Conservation (phyloP, 768 basidiomycete genomes). For the Suillus americanus region DNA sequence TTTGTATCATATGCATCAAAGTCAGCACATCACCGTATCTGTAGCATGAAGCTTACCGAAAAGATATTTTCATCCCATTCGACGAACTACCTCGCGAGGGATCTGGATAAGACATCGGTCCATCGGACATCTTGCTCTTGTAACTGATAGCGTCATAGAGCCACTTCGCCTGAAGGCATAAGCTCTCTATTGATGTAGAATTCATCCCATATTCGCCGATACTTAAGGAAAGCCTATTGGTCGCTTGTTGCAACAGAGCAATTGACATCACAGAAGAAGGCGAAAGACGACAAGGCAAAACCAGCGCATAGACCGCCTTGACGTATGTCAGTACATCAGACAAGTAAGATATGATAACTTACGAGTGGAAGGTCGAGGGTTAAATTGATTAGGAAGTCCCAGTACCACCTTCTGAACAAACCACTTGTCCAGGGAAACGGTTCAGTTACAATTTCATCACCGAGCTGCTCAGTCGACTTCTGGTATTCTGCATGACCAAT, state of each 20-base stretch:
- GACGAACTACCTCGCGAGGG: neutral
- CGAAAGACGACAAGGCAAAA: constrained; percentile 23
- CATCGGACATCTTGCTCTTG: constrained; percentile 17
- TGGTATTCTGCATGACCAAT: constrained; percentile 34
- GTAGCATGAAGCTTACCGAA: constrained; percentile 17
- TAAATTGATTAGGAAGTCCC: constrained; percentile 31
- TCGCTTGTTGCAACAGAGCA: constrained; percentile 35
- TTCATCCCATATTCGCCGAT: constrained; percentile 11
- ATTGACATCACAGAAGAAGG: constrained; percentile 33
- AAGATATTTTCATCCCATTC: constrained; percentile 27
- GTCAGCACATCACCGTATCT: neutral
- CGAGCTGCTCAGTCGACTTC: constrained; percentile 30
- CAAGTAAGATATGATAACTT: constrained; percentile 3
- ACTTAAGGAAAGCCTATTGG: constrained; percentile 17
- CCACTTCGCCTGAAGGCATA: constrained; percentile 17
- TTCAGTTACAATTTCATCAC: constrained; percentile 27
- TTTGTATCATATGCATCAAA: neutral
- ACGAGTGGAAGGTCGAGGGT: constrained; percentile 38
- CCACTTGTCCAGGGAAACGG: constrained; percentile 20
- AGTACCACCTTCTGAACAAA: constrained; percentile 34
- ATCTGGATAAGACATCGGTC: constrained; percentile 21
- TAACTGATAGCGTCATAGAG: constrained; percentile 23
- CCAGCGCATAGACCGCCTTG: constrained; percentile 26
- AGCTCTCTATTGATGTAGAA: constrained; percentile 10
- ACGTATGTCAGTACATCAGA: neutral